phyloP scores from a whole-genome alignment of 345 rosid species.

The Salix caprea region DNA sequence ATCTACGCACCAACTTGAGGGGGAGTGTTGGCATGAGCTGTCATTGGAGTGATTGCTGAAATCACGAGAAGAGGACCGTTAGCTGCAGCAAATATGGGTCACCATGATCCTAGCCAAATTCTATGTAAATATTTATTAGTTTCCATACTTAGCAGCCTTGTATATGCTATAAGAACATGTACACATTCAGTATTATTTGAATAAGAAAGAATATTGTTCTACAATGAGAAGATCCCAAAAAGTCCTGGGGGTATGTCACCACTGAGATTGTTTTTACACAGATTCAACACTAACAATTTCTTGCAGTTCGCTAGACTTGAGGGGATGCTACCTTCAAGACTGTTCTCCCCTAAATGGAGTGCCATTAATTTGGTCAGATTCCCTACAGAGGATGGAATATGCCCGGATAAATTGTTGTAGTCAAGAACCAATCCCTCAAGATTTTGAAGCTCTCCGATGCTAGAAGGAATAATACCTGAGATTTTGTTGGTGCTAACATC shows the following conservation, averaged over 20 bases:
- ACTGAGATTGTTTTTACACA: background rate
- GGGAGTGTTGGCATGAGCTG: too few species aligned
- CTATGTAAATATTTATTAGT: too few species aligned
- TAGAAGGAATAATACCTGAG: slow-evolving; percentile 8
- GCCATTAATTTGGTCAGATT: slow-evolving; percentile 10
- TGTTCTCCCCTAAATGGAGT: slow-evolving; percentile 18
- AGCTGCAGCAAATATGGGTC: too few species aligned
- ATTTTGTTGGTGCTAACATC: slow-evolving; percentile 6
- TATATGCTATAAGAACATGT: too few species aligned
- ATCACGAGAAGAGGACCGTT: too few species aligned
- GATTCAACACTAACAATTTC: background rate
- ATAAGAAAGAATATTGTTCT: too few species aligned
- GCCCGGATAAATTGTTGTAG: slow-evolving; percentile 7
- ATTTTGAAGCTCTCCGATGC: slow-evolving; percentile 9
- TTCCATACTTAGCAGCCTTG: too few species aligned
- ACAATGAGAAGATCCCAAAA: background rate
- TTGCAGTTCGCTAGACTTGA: slow-evolving; percentile 20
- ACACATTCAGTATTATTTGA: too few species aligned
- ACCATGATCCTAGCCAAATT: too few species aligned
- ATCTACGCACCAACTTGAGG: background rate
- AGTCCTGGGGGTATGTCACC: background rate
- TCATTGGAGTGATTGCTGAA: too few species aligned
- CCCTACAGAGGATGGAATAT: slow-evolving; percentile 26
- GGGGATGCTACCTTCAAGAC: slow-evolving; percentile 28
- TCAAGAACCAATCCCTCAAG: slow-evolving; percentile 6